phyloP scores from a whole-genome alignment of 1,284 basidiomycete genomes.

The Ustilago lituana region DNA sequence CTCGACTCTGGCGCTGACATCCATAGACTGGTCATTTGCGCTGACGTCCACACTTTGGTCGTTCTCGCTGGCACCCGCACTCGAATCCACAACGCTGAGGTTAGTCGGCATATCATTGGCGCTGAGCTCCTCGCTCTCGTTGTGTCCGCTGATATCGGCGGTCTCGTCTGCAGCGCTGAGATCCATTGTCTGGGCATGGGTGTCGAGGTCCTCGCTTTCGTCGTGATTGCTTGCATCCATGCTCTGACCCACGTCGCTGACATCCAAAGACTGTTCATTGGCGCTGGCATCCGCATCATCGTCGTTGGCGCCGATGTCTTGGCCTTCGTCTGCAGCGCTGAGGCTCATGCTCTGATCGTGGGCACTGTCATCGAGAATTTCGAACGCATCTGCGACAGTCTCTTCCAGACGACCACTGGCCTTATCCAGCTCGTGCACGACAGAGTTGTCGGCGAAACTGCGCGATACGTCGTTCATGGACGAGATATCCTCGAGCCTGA shows the following conservation, averaged over 20 bases:
- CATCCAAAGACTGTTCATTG: not conserved
- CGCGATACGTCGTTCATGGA: slow-evolving; percentile 24
- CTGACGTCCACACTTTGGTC: slow-evolving; percentile 5
- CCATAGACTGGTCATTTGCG: slow-evolving; percentile 1
- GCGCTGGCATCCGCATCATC: not conserved
- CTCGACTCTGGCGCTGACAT: not conserved
- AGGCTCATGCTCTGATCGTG: slow-evolving; percentile 3
- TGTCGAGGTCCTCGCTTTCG: too few relatives aligned
- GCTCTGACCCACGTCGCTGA: slow-evolving; percentile 9
- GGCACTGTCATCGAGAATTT: slow-evolving; percentile 6
- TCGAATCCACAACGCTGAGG: not conserved
- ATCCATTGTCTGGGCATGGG: too few relatives aligned
- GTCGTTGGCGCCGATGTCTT: not conserved
- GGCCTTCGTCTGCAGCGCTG: not conserved
- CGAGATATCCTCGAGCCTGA: slow-evolving; percentile 13
- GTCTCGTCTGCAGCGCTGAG: too few relatives aligned
- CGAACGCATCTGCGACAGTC: not conserved
- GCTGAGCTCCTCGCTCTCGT: too few relatives aligned
- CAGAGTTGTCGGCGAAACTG: slow-evolving; percentile 21
- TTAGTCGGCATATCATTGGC: too few relatives aligned
- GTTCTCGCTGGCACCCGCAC: not conserved
- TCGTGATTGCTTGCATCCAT: not conserved
- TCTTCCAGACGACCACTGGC: too few relatives aligned
- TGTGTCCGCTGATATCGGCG: too few relatives aligned
- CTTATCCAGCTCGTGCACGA: not conserved